Evolutionary conservation across 495 filamentous ascomycete species (phyloP).

Genomic region (Clohesyomyces aquaticus): DNA sequence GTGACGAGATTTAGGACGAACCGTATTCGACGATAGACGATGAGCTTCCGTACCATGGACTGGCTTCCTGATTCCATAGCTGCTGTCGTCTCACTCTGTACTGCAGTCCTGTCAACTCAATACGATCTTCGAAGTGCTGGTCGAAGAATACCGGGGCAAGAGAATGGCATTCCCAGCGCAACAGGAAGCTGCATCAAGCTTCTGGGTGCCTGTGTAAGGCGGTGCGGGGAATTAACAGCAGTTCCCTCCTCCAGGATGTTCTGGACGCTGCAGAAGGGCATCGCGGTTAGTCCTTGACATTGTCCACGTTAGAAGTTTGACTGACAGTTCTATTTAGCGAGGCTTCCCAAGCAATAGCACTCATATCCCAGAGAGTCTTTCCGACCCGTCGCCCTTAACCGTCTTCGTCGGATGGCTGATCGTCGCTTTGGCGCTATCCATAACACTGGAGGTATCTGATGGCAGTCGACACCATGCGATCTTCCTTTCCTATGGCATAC

Average conservation of each 20-base stretch:
- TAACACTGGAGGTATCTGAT: slow-evolving; percentile 3
- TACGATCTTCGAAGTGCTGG: slow-evolving; percentile 7
- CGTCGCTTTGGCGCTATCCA: slow-evolving; percentile 1
- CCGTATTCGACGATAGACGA: not conserved
- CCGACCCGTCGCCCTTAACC: slow-evolving; percentile 8
- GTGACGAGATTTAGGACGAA: not conserved
- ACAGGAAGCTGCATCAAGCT: slow-evolving; percentile 1
- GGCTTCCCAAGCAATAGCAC: slow-evolving; percentile 1
- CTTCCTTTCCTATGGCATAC: slow-evolving; percentile 1
- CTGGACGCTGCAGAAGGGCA: slow-evolving; percentile 1
- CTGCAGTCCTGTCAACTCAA: slow-evolving; percentile 4
- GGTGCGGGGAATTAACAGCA: slow-evolving; percentile 4
- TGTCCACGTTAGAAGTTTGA: not conserved
- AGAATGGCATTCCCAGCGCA: not conserved
- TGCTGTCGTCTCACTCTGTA: not conserved
- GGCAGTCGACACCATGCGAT: slow-evolving; percentile 1
- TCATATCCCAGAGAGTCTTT: slow-evolving; percentile 8
- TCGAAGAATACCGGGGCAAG: not conserved
- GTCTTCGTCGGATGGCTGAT: slow-evolving; percentile 6
- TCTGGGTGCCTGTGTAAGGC: slow-evolving; percentile 3
- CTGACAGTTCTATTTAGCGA: not conserved
- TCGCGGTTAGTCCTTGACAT: slow-evolving; percentile 5
- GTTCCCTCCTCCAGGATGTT: slow-evolving; percentile 3
- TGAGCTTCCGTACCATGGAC: not conserved
- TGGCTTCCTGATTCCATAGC: not conserved